Evolutionary conservation across 495 filamentous ascomycete genomes (phyloP).

Genomic region (Platismatia glauca): DNA sequence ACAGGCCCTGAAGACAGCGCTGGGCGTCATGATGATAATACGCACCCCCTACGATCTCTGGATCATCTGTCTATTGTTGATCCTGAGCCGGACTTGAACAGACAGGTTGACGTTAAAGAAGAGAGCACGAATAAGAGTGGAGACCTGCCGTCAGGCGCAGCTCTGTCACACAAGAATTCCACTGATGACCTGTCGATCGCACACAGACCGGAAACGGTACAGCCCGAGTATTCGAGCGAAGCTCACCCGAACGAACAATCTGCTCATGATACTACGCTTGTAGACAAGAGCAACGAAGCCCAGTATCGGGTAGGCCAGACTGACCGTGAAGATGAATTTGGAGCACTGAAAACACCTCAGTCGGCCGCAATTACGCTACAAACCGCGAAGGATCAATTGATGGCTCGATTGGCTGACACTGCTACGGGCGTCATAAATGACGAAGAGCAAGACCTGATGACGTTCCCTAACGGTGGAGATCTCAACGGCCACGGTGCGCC

Average conservation of each 20-base stretch:
- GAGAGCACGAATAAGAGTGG: not conserved
- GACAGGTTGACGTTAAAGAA: not conserved
- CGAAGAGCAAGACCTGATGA: constrained; percentile 40
- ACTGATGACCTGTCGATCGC: not conserved
- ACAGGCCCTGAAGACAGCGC: not conserved
- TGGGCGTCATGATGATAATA: not conserved
- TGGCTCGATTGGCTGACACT: constrained; percentile 45
- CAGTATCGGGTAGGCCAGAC: constrained; percentile 13
- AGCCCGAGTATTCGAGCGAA: not conserved
- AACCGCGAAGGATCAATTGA: constrained; percentile 50
- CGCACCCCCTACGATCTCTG: not conserved
- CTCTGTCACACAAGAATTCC: not conserved
- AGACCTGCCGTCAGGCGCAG: not conserved
- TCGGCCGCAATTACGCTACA: constrained; percentile 47
- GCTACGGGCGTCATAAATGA: constrained; percentile 36
- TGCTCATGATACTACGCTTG: not conserved
- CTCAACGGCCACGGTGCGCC: constrained; percentile 40
- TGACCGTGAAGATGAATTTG: constrained; percentile 37
- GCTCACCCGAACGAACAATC: not conserved
- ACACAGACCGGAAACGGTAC: not conserved
- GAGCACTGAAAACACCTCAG: constrained; percentile 44
- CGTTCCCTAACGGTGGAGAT: constrained; percentile 44
- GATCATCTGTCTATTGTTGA: not conserved
- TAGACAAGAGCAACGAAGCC: constrained; percentile 5
- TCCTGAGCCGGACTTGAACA: not conserved